phyloP scores from a whole-genome alignment of 148 eudicot genomes.

The Diospyros lotus region DNA sequence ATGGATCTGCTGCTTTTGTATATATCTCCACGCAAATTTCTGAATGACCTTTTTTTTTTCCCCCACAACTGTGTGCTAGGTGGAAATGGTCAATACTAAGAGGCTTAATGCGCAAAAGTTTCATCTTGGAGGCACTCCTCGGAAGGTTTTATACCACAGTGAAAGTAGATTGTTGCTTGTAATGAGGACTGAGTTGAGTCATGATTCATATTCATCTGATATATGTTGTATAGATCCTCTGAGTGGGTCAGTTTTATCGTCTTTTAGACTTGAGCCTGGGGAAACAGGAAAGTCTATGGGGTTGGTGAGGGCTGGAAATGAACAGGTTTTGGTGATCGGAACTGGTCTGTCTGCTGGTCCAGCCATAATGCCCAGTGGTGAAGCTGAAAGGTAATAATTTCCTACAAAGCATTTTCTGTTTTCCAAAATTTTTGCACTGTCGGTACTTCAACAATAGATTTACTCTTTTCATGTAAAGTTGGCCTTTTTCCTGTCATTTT shows the following conservation, averaged over 20 bases:
- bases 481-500: background rate
- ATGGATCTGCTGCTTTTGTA: too few relatives aligned
- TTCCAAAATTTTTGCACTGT: background rate
- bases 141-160: conserved; percentile 83
- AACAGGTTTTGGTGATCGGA: conserved; percentile 78
- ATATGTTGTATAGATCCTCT: conserved; percentile 89
- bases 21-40: too few relatives aligned
- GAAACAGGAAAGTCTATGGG: conserved; percentile 95
- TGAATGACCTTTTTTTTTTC: too few relatives aligned
- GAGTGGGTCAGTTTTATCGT: conserved; percentile 76
- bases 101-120: conserved; percentile 97
- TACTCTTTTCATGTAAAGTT: background rate
- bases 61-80: conserved; percentile 25
- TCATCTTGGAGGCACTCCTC: conserved; percentile 90
- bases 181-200: conserved; percentile 73
- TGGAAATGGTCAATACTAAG: conserved; percentile 86
- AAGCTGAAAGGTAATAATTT: conserved; percentile 82
- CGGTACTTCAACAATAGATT: too few relatives aligned
- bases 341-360: conserved; percentile 89
- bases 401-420: conserved; percentile 6
- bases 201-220: conserved; percentile 74
- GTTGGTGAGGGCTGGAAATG: conserved; percentile 69
- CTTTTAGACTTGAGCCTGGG: conserved; percentile 72
- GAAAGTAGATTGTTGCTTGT: conserved; percentile 85
- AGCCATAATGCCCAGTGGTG: conserved; percentile 90